Conservation (phyloP, 176 grass and related monocot genomes). For the Cenchrus americanus region DNA sequence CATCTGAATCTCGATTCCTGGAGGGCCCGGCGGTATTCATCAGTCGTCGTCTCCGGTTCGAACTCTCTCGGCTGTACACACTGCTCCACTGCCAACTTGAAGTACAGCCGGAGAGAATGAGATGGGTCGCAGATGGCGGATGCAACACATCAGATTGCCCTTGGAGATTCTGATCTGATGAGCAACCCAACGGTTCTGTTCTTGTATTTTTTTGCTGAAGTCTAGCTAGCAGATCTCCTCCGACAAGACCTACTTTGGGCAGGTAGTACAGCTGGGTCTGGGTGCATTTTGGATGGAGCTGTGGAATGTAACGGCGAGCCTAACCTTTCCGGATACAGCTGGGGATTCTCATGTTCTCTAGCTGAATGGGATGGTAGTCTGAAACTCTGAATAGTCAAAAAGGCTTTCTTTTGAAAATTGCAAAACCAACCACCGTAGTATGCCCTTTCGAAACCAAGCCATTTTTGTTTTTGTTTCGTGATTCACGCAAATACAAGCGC, state of each 20-base stretch:
- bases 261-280: neutral
- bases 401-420: too few relatives aligned
- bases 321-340: neutral
- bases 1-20: neutral
- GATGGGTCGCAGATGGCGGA: too few relatives aligned
- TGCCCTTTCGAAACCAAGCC: too few relatives aligned
- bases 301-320: neutral
- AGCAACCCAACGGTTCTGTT: neutral
- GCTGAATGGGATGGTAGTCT: neutral
- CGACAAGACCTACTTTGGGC: slow-evolving; percentile 1
- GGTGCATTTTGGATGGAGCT: neutral
- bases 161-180: neutral
- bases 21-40: slow-evolving; percentile 6
- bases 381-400: neutral
- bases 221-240: neutral
- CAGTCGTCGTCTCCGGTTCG: neutral
- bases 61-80: neutral
- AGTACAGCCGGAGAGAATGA: neutral
- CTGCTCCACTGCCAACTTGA: neutral
- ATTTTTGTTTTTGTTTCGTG: too few relatives aligned
- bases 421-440: too few relatives aligned
- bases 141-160: neutral
- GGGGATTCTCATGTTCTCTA: neutral
- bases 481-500: too few relatives aligned
- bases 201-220: neutral